Conservation (phyloP, 1,284 basidiomycete species). For the Fomes fomentarius region DNA sequence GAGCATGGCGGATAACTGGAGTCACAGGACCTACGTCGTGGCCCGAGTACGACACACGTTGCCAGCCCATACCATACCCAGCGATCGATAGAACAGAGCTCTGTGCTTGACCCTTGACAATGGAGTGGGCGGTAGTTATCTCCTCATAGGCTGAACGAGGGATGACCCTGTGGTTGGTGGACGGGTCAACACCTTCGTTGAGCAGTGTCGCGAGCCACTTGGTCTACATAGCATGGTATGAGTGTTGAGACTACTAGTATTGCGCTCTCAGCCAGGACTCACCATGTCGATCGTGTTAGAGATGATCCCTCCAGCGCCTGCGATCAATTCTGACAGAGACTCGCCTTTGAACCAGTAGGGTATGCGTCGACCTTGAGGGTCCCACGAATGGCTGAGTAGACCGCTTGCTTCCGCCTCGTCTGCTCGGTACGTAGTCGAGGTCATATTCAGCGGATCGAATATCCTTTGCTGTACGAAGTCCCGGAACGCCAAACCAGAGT, state of each 20-base stretch:
- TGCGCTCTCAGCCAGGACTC: slow-evolving; percentile 22
- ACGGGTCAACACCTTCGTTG: slow-evolving; percentile 45
- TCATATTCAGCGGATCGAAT: slow-evolving; percentile 6
- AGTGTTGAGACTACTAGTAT: background rate
- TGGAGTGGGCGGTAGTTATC: slow-evolving; percentile 38
- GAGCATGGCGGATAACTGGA: slow-evolving; percentile 12
- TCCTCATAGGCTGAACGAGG: slow-evolving; percentile 40
- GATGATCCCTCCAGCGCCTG: slow-evolving; percentile 37
- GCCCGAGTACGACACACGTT: slow-evolving; percentile 11
- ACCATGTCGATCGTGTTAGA: slow-evolving; percentile 36
- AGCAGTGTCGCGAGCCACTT: slow-evolving; percentile 48
- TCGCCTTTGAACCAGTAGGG: background rate
- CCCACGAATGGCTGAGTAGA: slow-evolving; percentile 3
- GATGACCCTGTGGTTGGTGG: slow-evolving; percentile 43
- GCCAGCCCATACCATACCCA: slow-evolving; percentile 42
- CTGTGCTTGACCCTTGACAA: slow-evolving; percentile 10
- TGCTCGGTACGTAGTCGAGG: background rate
- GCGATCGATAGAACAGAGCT: slow-evolving; percentile 20
- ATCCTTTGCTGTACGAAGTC: slow-evolving; percentile 5
- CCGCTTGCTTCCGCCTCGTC: slow-evolving; percentile 1
- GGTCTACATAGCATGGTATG: slow-evolving; percentile 30
- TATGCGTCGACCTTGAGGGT: background rate
- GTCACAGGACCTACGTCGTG: slow-evolving; percentile 18
- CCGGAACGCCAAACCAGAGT: background rate
- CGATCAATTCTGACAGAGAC: slow-evolving; percentile 16